phyloP scores from a whole-genome alignment of 768 basidiomycete species.

The Serendipita vermifera region DNA sequence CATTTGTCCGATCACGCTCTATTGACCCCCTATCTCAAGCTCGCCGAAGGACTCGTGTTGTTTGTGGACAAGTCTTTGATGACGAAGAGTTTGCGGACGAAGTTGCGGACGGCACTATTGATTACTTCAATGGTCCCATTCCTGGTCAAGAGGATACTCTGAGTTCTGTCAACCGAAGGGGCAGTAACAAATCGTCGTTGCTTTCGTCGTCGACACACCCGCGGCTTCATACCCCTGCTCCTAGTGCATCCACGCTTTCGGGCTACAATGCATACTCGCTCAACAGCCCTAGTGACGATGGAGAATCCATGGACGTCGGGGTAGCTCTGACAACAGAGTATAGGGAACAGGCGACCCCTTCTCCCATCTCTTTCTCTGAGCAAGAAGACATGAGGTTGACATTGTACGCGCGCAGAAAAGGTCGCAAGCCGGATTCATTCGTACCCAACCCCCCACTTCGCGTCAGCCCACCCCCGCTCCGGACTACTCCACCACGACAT shows the following conservation, averaged over 20 bases:
- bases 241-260: not conserved
- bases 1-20: not conserved
- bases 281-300: not conserved
- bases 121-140: not conserved
- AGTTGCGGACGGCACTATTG: not conserved
- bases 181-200: not conserved
- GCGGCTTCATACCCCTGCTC: not conserved
- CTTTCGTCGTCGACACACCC: not conserved
- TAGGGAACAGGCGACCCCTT: not conserved
- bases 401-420: not conserved
- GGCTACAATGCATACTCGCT: not conserved
- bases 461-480: not conserved
- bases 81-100: not conserved
- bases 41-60: not conserved
- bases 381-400: not conserved
- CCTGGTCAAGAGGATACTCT: not conserved
- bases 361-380: slow-evolving; percentile 5
- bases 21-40: not conserved
- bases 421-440: not conserved
- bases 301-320: not conserved
- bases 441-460: not conserved
- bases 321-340: not conserved
- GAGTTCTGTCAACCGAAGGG: not conserved
- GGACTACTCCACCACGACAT: not conserved
- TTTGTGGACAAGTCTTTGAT: slow-evolving; percentile 4